Conservation (phyloP, 371 early-diverging fungal genomes). For the Rhizopus microsporus region DNA sequence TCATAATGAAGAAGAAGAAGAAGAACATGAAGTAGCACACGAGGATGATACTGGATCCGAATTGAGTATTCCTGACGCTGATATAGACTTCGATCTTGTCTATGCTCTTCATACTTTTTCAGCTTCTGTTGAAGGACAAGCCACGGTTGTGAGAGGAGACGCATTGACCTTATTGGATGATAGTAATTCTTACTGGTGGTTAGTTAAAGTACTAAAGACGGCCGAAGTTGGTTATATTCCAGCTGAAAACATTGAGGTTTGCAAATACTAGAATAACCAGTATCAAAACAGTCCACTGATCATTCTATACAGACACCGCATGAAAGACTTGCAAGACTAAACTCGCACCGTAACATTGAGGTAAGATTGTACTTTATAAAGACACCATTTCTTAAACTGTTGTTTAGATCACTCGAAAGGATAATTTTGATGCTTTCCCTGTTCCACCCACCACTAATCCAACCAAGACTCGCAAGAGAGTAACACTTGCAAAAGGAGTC, state of each 20-base stretch:
- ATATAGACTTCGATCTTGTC: conserved; percentile 77
- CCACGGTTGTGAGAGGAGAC: conserved; percentile 89
- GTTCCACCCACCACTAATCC: conserved; percentile 43
- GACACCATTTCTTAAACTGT: not conserved
- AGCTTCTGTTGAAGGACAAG: conserved; percentile 94
- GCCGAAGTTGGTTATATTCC: conserved; percentile 95
- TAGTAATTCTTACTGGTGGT: conserved; percentile 98
- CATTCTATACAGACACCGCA: conserved; percentile 70
- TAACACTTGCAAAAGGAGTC: conserved; percentile 48
- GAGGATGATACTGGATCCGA: conserved; percentile 59
- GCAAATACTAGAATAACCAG: not conserved
- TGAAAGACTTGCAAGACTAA: conserved; percentile 89
- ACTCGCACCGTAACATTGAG: conserved; percentile 81
- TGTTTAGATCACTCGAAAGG: conserved; percentile 39
- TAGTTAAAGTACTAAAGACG: conserved; percentile 86
- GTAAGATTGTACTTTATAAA: conserved; percentile 11
- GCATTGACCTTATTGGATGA: conserved; percentile 91
- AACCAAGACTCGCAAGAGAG: conserved; percentile 33
- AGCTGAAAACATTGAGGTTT: conserved; percentile 93
- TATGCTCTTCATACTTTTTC: conserved; percentile 95
- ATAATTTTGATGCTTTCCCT: conserved; percentile 50
- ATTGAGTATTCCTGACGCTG: conserved; percentile 68
- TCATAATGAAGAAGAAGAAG: conserved; percentile 35
- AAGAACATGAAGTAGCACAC: conserved; percentile 34
- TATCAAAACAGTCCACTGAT: too few species aligned